Conservation (phyloP, 345 rosid genomes). For the Salix caprea region DNA sequence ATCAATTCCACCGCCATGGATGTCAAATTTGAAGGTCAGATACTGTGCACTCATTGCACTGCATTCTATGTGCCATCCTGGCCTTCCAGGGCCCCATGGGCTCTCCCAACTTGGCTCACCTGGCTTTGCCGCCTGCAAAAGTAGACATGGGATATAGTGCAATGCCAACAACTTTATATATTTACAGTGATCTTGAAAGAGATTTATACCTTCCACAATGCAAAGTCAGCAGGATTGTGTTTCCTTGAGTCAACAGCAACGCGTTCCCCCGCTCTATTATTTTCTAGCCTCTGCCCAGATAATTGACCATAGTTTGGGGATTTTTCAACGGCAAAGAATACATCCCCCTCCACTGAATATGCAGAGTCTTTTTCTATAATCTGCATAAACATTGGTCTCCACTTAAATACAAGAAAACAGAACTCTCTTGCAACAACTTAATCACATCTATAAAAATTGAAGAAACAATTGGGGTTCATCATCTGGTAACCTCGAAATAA, state of each 20-base stretch:
- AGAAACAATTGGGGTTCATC: not conserved
- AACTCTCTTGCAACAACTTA: not conserved
- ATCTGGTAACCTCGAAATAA: not conserved
- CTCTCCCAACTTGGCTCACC: conserved; percentile 90
- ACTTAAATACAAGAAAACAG: not conserved
- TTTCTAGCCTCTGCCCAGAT: conserved; percentile 69
- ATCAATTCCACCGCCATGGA: conserved; percentile 87
- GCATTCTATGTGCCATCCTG: conserved; percentile 99
- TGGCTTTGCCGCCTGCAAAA: conserved; percentile 78
- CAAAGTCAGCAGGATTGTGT: conserved; percentile 83
- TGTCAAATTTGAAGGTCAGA: conserved; percentile 62
- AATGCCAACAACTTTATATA: not conserved
- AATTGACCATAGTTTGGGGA: conserved; percentile 70
- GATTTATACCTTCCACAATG: conserved; percentile 73
- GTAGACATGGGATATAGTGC: conserved; percentile 1
- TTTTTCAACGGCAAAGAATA: conserved; percentile 70
- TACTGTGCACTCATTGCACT: conserved; percentile 92
- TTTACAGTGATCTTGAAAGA: not conserved
- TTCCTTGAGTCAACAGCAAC: conserved; percentile 83
- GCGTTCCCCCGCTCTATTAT: conserved; percentile 77
- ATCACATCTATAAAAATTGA: not conserved
- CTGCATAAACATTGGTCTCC: conserved; percentile 36
- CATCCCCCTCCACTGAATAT: conserved; percentile 71
- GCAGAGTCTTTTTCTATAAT: conserved; percentile 70
- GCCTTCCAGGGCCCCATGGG: conserved; percentile 91